Evolutionary conservation across 768 basidiomycete genomes (phyloP).

Genomic region (Kwoniella mangroviensis): DNA sequence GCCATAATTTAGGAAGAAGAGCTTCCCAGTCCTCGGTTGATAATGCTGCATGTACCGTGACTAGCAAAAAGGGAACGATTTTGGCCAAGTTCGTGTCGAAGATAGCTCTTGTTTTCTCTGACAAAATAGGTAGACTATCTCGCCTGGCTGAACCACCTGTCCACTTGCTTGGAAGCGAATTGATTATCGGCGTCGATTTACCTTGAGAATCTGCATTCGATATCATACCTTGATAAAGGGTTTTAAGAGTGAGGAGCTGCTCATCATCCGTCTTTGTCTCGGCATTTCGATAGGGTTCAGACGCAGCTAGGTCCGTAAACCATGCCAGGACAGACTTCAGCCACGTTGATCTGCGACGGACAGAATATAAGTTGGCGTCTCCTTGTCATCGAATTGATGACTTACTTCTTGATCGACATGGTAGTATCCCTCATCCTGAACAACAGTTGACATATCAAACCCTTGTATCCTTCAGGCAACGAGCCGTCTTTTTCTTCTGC

Average conservation of each 20-base stretch:
- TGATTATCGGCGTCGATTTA: constrained; percentile 3
- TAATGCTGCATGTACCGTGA: constrained; percentile 36
- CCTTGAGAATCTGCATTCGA: background rate
- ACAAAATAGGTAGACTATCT: constrained; percentile 4
- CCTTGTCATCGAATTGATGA: background rate
- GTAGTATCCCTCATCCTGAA: constrained; percentile 30
- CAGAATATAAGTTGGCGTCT: background rate
- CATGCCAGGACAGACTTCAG: constrained; percentile 18
- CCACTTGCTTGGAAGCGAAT: constrained; percentile 11
- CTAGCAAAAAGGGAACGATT: constrained; percentile 19
- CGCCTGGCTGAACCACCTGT: constrained; percentile 9
- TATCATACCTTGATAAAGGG: constrained; percentile 12
- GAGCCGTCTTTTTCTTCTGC: constrained; percentile 32
- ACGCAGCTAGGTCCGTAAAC: constrained; percentile 18
- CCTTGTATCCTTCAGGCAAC: constrained; percentile 32
- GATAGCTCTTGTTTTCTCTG: background rate
- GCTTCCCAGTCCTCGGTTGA: constrained; percentile 38
- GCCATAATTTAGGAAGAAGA: constrained; percentile 35
- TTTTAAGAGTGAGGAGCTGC: background rate
- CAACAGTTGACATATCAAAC: constrained; percentile 37
- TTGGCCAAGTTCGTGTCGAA: constrained; percentile 9
- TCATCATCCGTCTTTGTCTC: constrained; percentile 11
- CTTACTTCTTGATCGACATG: constrained; percentile 33
- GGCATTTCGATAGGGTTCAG: constrained; percentile 7
- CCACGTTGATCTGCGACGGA: constrained; percentile 20